phyloP scores from a whole-genome alignment of 1,284 basidiomycete genomes.

The Amylostereum areolatum region DNA sequence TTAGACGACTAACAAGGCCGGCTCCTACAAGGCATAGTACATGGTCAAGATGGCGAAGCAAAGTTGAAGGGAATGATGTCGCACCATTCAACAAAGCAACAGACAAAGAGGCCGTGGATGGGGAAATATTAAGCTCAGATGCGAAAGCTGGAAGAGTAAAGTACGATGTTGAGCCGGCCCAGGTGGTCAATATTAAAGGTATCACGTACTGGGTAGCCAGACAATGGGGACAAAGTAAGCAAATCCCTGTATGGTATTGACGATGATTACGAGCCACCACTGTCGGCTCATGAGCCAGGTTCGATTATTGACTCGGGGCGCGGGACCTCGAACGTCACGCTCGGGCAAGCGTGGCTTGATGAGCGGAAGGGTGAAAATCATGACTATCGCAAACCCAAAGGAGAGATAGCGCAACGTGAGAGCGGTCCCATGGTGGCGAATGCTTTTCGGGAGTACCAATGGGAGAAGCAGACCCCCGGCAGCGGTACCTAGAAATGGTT shows the following conservation, averaged over 20 bases:
- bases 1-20: neutral
- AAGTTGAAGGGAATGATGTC: neutral
- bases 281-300: slow-evolving; percentile 13
- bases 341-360: slow-evolving; percentile 19
- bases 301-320: slow-evolving; percentile 1
- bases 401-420: slow-evolving; percentile 17
- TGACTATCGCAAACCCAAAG: slow-evolving; percentile 9
- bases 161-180: neutral
- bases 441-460: slow-evolving; percentile 15
- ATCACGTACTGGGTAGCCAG: slow-evolving; percentile 16
- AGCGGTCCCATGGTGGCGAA: slow-evolving; percentile 12
- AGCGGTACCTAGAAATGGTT: slow-evolving; percentile 17
- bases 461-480: slow-evolving; percentile 24
- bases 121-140: neutral
- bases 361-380: slow-evolving; percentile 17
- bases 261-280: slow-evolving; percentile 15
- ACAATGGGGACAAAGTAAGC: slow-evolving; percentile 17
- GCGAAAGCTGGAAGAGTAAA: neutral
- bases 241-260: slow-evolving; percentile 20
- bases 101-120: neutral
- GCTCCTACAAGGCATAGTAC: neutral
- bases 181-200: neutral
- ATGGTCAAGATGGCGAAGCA: neutral
- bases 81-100: neutral
- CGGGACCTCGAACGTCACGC: slow-evolving; percentile 11